Conservation (phyloP, 805 yeast genomes). For the Metschnikowia chrysomelidarum region DNA sequence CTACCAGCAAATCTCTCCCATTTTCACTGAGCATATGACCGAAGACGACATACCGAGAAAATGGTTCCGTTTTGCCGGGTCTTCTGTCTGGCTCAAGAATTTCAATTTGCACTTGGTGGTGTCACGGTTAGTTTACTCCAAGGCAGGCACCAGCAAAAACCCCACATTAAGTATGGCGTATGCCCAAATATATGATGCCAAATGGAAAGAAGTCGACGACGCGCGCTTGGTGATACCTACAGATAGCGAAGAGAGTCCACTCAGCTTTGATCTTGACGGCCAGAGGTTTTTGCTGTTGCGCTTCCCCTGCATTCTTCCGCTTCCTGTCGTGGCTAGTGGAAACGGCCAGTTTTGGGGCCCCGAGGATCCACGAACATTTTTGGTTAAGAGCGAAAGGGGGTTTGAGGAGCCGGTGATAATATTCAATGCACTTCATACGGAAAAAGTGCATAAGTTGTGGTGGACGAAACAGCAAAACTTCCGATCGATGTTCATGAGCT, state of each 20-base stretch:
- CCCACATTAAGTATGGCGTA: slow-evolving; percentile 15
- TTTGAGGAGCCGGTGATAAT: slow-evolving; percentile 47
- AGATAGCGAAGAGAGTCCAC: slow-evolving; percentile 3
- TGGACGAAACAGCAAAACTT: background rate
- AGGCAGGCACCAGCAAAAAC: slow-evolving; percentile 13
- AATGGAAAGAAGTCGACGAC: slow-evolving; percentile 21
- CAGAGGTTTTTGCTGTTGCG: slow-evolving; percentile 2
- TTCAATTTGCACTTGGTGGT: slow-evolving; percentile 19
- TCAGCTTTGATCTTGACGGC: slow-evolving; percentile 2
- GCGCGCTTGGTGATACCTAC: slow-evolving; percentile 23
- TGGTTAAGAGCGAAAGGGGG: slow-evolving; percentile 30
- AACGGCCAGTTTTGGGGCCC: too few species aligned
- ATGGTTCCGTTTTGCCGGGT: slow-evolving; percentile 21
- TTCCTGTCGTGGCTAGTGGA: slow-evolving; percentile 6
- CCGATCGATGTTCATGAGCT: slow-evolving; percentile 11
- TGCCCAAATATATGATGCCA: slow-evolving; percentile 19
- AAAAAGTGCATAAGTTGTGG: background rate
- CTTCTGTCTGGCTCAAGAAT: slow-evolving; percentile 22
- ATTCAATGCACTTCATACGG: slow-evolving; percentile 37
- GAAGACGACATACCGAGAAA: slow-evolving; percentile 1
- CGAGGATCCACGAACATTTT: slow-evolving; percentile 47
- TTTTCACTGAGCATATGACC: slow-evolving; percentile 5
- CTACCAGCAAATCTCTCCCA: slow-evolving; percentile 3
- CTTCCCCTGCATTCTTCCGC: slow-evolving; percentile 10
- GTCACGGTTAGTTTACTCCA: slow-evolving; percentile 17